Evolutionary conservation across 352 stramenopile genomes (phyloP).

Genomic region (Pythium rhizo-oryzae): DNA sequence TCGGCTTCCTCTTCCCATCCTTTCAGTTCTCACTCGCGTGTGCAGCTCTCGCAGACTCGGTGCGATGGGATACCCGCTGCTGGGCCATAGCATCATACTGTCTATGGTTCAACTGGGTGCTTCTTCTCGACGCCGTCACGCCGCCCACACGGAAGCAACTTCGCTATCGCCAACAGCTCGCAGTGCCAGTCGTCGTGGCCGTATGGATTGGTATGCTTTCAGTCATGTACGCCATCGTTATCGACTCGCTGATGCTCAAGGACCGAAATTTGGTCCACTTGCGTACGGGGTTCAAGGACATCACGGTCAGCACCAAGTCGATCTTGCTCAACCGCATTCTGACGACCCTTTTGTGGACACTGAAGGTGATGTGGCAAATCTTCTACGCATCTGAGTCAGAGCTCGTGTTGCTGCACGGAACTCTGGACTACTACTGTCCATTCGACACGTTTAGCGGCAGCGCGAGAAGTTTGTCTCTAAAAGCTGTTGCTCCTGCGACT

Average conservation of each 20-base stretch:
- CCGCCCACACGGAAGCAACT: constrained; percentile 10
- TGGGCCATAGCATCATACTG: constrained; percentile 22
- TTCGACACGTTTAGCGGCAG: constrained; percentile 25
- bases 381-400: constrained; percentile 5
- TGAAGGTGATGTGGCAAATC: constrained; percentile 24
- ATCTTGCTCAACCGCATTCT: constrained; percentile 26
- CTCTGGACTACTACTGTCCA: constrained; percentile 22
- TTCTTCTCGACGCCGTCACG: constrained; percentile 24
- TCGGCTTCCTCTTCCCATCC: constrained; percentile 27
- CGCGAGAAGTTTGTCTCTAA: background rate
- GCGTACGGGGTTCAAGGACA: background rate
- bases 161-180: constrained; percentile 16
- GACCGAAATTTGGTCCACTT: constrained; percentile 14
- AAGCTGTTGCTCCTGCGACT: constrained; percentile 8
- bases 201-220: constrained; percentile 25
- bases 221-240: constrained; percentile 14
- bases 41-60: constrained; percentile 17
- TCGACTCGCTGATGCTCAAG: constrained; percentile 18
- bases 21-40: constrained; percentile 22
- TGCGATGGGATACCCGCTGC: constrained; percentile 23
- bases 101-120: constrained; percentile 30
- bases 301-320: constrained; percentile 15
- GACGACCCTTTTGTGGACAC: constrained; percentile 23
- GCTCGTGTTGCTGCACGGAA: constrained; percentile 24
- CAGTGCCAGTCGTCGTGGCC: constrained; percentile 11